Evolutionary conservation across 2,329 filamentous ascomycete genomes (phyloP), one percentile per base, ranked within the genome.

Genomic region (Graphilbum fragrans): DNA sequence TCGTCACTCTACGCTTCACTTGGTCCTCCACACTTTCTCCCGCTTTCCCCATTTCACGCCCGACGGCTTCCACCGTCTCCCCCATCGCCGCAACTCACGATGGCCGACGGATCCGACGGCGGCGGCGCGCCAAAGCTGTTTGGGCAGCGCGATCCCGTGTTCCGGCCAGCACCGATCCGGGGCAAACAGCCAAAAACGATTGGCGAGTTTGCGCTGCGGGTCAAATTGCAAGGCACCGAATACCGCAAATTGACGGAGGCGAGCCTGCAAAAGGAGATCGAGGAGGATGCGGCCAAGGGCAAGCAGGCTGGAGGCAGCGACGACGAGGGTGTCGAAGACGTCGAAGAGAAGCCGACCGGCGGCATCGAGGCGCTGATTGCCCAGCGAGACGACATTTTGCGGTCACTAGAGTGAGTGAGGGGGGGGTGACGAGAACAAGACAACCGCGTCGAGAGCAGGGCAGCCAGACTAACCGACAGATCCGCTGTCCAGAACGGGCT

Each of bases 181-280:
- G 71, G 66, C 62, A 73, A 64, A 54, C 68, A 65, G 53, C 69
- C 72, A 25, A 74, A 73, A 55, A 72, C 69, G 37, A 67, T 95
- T n/a, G 68, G 74, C 43, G 73, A 82, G 37, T 81, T 90, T 50
- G 86, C 95, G 50, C 66, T 72, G 44, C 86, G 88, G 50, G 81
- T 94, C 53, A 83, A 87, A 50, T 61, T 66, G 35, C 80, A 93
- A 53, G 80, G 83, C 45, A 86, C 85, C 14, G 84, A 86, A 20
- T 93, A 96, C 56, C 80, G 86, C 45, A 70, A 80, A 51, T 69
- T 96, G 48, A 85, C 78, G 38, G 84, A 94, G 58, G 71, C 77
- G 39, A 72, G 77, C 35, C 64, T 96, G 31, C 72, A 71, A 38
- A 73, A 80, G 29, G 80, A 92, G 53, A 79, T 92, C 39, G 62